These are phyloP conservation scores for Cytospora piceicola DNA, from an alignment of 2,329 filamentous ascomycete genomes.

Conservation along the genomic window DNA sequence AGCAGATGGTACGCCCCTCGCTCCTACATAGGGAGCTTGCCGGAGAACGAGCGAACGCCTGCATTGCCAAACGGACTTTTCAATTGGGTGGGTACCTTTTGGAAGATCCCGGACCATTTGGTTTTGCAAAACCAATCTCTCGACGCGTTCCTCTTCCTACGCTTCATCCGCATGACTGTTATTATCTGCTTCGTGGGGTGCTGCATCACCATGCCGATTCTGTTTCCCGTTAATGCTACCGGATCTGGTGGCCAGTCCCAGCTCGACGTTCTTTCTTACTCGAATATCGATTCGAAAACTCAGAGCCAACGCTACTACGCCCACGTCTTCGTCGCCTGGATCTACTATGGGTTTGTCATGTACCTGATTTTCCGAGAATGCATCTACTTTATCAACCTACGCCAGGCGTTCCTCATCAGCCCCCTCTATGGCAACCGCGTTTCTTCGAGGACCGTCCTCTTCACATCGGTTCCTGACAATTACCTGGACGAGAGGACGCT, in stretches of 20 bases:
- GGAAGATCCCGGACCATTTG: conserved; percentile 72
- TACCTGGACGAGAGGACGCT: conserved; percentile 80
- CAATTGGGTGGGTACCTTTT: conserved; percentile 71
- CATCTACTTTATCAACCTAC: conserved; percentile 89
- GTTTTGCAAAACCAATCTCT: conserved; percentile 45
- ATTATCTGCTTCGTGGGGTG: conserved; percentile 79
- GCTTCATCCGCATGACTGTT: conserved; percentile 30
- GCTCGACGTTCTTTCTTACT: conserved; percentile 78
- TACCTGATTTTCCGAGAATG: conserved; percentile 85
- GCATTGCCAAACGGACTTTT: conserved; percentile 63
- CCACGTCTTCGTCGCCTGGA: conserved; percentile 77
- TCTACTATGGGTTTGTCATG: conserved; percentile 87
- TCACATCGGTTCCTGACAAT: conserved; percentile 78
- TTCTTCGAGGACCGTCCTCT: conserved; percentile 87
- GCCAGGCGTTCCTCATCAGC: conserved; percentile 88
- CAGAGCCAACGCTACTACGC: conserved; percentile 71
- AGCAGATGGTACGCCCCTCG: conserved; percentile 54
- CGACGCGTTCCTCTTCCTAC: conserved; percentile 30
- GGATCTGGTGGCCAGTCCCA: conserved; percentile 68
- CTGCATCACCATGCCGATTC: conserved; percentile 81
- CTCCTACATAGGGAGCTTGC: conserved; percentile 53
- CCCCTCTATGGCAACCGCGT: conserved; percentile 83
- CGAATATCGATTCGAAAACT: conserved; percentile 66
- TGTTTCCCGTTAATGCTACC: conserved; percentile 85
- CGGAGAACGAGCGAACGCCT: conserved; percentile 59